Evolutionary conservation across 208 protist genomes (phyloP).

Genomic region (Porcisia deanei): DNA sequence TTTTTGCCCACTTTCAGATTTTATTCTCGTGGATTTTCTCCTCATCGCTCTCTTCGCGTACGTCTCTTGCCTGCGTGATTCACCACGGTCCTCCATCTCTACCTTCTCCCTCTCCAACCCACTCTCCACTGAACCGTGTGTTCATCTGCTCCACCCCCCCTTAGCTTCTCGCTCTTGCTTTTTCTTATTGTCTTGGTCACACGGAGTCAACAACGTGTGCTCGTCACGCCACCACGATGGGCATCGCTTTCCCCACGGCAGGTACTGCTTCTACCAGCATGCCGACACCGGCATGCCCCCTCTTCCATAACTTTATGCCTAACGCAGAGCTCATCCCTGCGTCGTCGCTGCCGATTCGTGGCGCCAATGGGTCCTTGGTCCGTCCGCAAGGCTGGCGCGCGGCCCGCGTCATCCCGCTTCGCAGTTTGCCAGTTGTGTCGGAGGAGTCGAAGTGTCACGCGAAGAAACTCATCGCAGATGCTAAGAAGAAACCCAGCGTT

Average conservation of each 20-base stretch:
- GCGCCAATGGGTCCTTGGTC: constrained; percentile 5
- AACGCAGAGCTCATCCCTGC: constrained; percentile 24
- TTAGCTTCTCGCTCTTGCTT: neutral
- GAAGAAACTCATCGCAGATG: constrained; percentile 13
- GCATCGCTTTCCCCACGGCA: neutral
- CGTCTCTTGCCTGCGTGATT: neutral
- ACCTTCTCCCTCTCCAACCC: too few relatives aligned
- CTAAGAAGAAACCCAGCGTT: constrained; percentile 5
- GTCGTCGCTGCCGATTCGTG: constrained; percentile 27
- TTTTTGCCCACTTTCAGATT: neutral
- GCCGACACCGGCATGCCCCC: constrained; percentile 18
- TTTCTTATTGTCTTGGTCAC: neutral
- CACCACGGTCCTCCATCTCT: too few relatives aligned
- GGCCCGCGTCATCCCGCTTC: constrained; percentile 34
- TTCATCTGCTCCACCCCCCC: too few relatives aligned
- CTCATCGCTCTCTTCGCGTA: neutral
- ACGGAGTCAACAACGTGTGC: neutral
- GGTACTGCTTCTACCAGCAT: neutral
- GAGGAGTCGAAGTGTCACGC: constrained; percentile 13
- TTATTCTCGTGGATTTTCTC: too few relatives aligned
- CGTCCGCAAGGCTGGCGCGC: constrained; percentile 31
- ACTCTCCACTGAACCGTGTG: too few relatives aligned
- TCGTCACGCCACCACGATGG: constrained; percentile 8
- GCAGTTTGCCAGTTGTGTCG: constrained; percentile 26
- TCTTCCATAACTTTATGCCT: constrained; percentile 40